phyloP scores from a whole-genome alignment of 352 stramenopile species.

The Peronospora destructor region DNA sequence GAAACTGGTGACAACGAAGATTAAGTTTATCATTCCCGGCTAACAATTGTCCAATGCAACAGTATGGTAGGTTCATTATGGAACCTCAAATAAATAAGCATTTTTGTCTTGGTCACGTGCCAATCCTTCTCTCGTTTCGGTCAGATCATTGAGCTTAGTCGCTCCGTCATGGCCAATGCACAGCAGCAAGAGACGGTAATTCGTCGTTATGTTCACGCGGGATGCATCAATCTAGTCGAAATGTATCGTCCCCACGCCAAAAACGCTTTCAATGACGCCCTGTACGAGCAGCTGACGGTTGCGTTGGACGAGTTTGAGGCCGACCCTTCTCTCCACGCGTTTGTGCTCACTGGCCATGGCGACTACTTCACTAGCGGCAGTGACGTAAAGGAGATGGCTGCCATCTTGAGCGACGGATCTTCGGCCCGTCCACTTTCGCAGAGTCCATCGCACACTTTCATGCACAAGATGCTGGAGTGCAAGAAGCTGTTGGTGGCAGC shows the following conservation, averaged over 20 bases:
- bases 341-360: constrained; percentile 86
- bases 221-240: constrained; percentile 64
- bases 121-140: not conserved
- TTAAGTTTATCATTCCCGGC: constrained; percentile 24
- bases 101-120: too few relatives aligned
- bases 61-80: not conserved
- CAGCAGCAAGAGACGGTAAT: constrained; percentile 25
- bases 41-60: not conserved
- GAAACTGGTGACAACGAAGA: constrained; percentile 62
- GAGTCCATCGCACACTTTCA: constrained; percentile 48
- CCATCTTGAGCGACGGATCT: constrained; percentile 22
- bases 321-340: constrained; percentile 59
- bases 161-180: constrained; percentile 6
- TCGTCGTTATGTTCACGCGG: constrained; percentile 38
- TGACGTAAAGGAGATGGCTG: constrained; percentile 52
- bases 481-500: constrained; percentile 71
- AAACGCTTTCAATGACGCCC: constrained; percentile 86
- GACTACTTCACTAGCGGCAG: constrained; percentile 90
- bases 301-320: constrained; percentile 58
- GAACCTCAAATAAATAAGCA: too few relatives aligned
- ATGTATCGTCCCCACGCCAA: constrained; percentile 71
- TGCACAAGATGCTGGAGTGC: constrained; percentile 69
- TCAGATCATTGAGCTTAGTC: not conserved
- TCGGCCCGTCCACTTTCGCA: constrained; percentile 36
- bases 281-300: constrained; percentile 82